Evolutionary conservation across 2,329 filamentous ascomycete species (phyloP).

Genomic region (Colletotrichum sp.): DNA sequence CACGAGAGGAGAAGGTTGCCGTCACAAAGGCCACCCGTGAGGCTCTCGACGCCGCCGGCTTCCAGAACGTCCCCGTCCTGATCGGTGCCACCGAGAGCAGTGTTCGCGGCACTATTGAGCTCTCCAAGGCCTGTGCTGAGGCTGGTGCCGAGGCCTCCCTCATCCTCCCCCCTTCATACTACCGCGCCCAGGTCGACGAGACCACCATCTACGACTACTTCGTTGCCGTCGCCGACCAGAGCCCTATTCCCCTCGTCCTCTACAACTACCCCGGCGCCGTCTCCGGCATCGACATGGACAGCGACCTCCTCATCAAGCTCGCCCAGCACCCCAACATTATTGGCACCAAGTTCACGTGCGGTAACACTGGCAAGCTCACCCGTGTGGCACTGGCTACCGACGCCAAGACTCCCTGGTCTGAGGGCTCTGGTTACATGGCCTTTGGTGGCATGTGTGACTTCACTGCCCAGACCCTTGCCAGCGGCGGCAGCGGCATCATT

Average conservation of each 20-base stretch:
- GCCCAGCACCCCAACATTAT: conserved; percentile 83
- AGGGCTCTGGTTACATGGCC: conserved; percentile 77
- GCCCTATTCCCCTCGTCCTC: conserved; percentile 78
- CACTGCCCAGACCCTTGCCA: conserved; percentile 79
- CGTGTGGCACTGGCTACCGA: conserved; percentile 76
- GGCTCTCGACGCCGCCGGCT: conserved; percentile 82
- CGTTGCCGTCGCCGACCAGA: conserved; percentile 74
- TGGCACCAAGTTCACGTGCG: conserved; percentile 91
- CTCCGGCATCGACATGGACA: conserved; percentile 87
- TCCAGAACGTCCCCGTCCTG: conserved; percentile 77
- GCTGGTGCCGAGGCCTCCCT: conserved; percentile 83
- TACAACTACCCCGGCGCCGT: conserved; percentile 95
- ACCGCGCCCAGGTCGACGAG: conserved; percentile 78
- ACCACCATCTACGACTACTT: conserved; percentile 77
- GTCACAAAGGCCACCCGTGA: conserved; percentile 81
- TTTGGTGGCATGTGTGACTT: conserved; percentile 91
- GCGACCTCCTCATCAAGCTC: conserved; percentile 81
- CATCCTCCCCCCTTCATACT: conserved; percentile 83
- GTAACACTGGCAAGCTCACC: conserved; percentile 88
- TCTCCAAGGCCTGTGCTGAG: conserved; percentile 68
- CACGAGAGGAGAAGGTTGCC: conserved; percentile 74
- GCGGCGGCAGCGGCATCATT: conserved; percentile 83
- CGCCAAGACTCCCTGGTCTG: conserved; percentile 68
- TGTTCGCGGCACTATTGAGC: conserved; percentile 79
- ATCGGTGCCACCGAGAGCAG: conserved; percentile 83